Evolutionary conservation across 106 monocot species (phyloP), one percentile per base, ranked within the genome.

Genomic region (Posidonia australis): DNA sequence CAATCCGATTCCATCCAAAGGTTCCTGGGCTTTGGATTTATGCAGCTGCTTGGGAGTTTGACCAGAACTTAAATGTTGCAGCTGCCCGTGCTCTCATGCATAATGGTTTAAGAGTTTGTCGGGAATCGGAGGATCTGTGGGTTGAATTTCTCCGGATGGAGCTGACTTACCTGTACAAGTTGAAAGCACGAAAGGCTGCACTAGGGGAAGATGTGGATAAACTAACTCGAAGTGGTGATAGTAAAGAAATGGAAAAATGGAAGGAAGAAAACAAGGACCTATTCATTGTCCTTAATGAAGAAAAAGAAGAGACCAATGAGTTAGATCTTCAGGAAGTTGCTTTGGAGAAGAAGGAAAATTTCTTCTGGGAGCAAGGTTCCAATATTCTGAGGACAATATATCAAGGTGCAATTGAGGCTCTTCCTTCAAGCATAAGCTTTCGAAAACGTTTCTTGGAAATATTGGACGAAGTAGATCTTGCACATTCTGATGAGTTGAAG

Each of bases 41-140:
- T 78, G 94, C 90, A 31, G 86, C 94, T 42, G 75, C 94, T 54
- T 96, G 90, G 90, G 86, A 96, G 63, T 96, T 96, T 69, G 86
- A 96, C 64, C 78, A 82, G 25, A 90, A 96, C 65, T 68, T 90
- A 67, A 96, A 96, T 71, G 94, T 87, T 44, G 68, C 75, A 18
- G 81, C 94, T 43, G 90, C 94, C 60, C 79, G 90, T 44, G 84
- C 82, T 72, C 76, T 96, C 10, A 96, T 96, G 94, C 90, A 86
- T 52, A 81, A 63, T 63, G 94, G 94, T 52, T 78, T 96, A 28
- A 96, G 94, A 71, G 72, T 77, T 51, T 96, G 90, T 52, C 86
- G 80, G 14, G 70, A 71, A 19, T 86, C 93, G 0, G 86, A 94
- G 56, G 86, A 94, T 73, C 64, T 94, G 29, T 94, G 94, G 94